phyloP scores from a whole-genome alignment of 768 basidiomycete genomes.

The Grammothele lineata region DNA sequence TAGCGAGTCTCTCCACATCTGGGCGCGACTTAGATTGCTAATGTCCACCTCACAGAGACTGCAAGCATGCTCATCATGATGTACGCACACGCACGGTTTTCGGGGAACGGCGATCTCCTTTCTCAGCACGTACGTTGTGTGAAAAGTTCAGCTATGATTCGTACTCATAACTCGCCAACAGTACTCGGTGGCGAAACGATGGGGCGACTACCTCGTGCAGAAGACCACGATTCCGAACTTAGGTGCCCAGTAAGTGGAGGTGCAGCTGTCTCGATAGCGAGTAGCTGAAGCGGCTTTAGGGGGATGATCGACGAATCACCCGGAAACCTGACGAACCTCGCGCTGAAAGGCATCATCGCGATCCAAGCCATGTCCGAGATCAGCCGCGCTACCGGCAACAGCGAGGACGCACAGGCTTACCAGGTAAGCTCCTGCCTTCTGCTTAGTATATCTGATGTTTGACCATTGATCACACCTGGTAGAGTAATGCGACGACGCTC shows the following conservation, averaged over 20 bases:
- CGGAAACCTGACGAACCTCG: constrained; percentile 63
- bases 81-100: constrained; percentile 24
- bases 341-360: constrained; percentile 47
- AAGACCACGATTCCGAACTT: constrained; percentile 13
- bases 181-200: constrained; percentile 17
- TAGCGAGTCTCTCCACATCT: constrained; percentile 42
- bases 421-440: background rate
- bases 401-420: constrained; percentile 48
- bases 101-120: constrained; percentile 22
- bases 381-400: constrained; percentile 8
- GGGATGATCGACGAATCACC: background rate
- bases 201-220: constrained; percentile 20
- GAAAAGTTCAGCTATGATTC: background rate
- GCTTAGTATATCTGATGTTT: too few species aligned
- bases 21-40: constrained; percentile 29
- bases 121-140: background rate
- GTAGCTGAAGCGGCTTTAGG: too few species aligned
- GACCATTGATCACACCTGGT: too few species aligned
- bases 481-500: constrained; percentile 1
- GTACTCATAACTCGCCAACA: constrained; percentile 2
- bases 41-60: constrained; percentile 18
- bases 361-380: constrained; percentile 27
- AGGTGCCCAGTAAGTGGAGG: background rate
- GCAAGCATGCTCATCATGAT: constrained; percentile 25
- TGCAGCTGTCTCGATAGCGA: too few species aligned